These are phyloP conservation scores for Teratosphaeriaceae sp. DNA, from an alignment of 2,329 filamentous ascomycete genomes.

Conservation along the genomic window DNA sequence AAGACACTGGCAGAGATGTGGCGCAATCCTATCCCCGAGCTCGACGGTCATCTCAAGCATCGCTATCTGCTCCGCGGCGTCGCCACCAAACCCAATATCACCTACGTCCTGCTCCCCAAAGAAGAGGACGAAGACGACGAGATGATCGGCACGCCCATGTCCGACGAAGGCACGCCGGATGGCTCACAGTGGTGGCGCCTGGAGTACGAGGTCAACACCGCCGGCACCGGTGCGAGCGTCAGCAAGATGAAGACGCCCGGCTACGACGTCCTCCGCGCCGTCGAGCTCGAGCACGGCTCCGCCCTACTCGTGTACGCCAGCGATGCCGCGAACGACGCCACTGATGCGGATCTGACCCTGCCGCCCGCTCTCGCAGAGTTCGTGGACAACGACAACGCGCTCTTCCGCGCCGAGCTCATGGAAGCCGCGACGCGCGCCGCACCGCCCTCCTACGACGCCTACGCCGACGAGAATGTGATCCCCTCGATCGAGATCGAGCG, in stretches of 20 bases:
- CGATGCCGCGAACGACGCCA: conserved; percentile 25
- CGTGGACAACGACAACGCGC: conserved; percentile 20
- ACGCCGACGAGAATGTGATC: background rate
- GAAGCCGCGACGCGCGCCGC: conserved; percentile 1
- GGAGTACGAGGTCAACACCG: conserved; percentile 37
- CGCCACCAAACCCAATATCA: conserved; percentile 51
- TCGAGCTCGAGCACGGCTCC: conserved; percentile 45
- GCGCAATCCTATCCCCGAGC: conserved; percentile 15
- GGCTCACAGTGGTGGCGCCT: conserved; percentile 52
- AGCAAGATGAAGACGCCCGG: conserved; percentile 31
- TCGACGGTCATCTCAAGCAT: conserved; percentile 30
- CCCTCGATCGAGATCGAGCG: conserved; percentile 2
- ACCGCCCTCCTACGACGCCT: conserved; percentile 6
- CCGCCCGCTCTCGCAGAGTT: conserved; percentile 20
- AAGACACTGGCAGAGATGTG: conserved; percentile 24
- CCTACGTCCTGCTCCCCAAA: conserved; percentile 46
- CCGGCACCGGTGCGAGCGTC: conserved; percentile 34
- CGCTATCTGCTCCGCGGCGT: conserved; percentile 54
- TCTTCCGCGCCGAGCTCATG: conserved; percentile 16
- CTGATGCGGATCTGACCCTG: conserved; percentile 6
- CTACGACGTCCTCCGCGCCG: conserved; percentile 46
- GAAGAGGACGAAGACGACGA: conserved; percentile 17
- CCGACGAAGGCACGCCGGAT: conserved; percentile 19
- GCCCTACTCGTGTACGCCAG: conserved; percentile 56
- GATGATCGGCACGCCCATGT: background rate